Percentiles rank a stretch among this genome's conserved stretches.
Conservation (phyloP, 2,329 filamentous ascomycete species). For the Curvularia hawaiiensis region DNA sequence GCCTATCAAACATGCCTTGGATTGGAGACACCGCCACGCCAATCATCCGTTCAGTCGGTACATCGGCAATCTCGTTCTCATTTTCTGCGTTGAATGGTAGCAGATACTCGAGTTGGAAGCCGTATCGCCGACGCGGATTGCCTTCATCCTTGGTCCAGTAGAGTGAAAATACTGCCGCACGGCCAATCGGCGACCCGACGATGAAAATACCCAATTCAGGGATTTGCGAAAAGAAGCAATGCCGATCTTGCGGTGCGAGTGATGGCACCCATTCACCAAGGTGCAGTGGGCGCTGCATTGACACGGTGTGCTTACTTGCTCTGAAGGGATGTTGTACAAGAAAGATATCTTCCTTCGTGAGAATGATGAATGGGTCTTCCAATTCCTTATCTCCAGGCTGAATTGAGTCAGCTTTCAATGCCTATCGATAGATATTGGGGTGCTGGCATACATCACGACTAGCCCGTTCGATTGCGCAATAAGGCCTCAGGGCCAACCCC, state of each 20-base stretch:
- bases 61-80: conserved; percentile 13
- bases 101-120: conserved; percentile 62
- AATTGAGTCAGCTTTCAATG: not conserved
- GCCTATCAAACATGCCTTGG: conserved; percentile 49
- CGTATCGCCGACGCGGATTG: conserved; percentile 50
- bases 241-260: conserved; percentile 49
- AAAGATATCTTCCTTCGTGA: conserved; percentile 52
- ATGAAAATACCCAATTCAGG: conserved; percentile 74
- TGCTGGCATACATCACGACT: not conserved
- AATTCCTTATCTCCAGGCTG: not conserved
- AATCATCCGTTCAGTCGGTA: conserved; percentile 54
- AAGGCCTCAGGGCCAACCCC: not conserved
- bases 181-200: conserved; percentile 69
- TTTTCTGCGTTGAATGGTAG: conserved; percentile 51
- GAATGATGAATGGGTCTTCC: conserved; percentile 46
- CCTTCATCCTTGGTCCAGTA: conserved; percentile 46
- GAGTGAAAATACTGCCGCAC: conserved; percentile 66
- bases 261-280: conserved; percentile 6
- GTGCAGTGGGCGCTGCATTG: conserved; percentile 44
- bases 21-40: conserved; percentile 72
- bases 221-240: conserved; percentile 68
- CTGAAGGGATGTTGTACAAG: conserved; percentile 47
- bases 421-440: not conserved
- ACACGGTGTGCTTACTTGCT: conserved; percentile 36
- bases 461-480: not conserved